Evolutionary conservation across 805 yeast genomes (phyloP).

Genomic region (Huiozyma sinensis): DNA sequence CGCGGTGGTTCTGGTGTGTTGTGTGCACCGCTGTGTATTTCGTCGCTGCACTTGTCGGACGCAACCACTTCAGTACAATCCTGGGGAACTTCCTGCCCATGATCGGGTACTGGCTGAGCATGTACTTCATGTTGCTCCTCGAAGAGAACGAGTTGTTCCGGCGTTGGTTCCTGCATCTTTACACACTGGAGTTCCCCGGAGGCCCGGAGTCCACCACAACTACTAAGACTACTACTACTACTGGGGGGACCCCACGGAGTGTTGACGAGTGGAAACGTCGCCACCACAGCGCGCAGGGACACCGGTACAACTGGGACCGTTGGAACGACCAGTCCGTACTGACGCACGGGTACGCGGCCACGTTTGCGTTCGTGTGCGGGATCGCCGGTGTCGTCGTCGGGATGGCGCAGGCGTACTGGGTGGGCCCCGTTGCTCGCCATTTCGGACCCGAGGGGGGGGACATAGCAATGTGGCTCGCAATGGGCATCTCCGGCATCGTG

Average conservation of each 20-base stretch:
- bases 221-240: not conserved
- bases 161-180: slow-evolving; percentile 33
- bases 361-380: slow-evolving; percentile 54
- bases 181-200: slow-evolving; percentile 34
- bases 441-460: slow-evolving; percentile 69
- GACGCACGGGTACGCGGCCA: slow-evolving; percentile 65
- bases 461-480: slow-evolving; percentile 68
- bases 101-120: slow-evolving; percentile 87
- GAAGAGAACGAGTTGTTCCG: slow-evolving; percentile 71
- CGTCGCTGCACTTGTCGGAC: slow-evolving; percentile 66
- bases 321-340: slow-evolving; percentile 57
- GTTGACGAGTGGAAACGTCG: not conserved
- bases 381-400: slow-evolving; percentile 77
- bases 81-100: slow-evolving; percentile 77
- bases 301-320: slow-evolving; percentile 57
- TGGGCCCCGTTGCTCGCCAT: slow-evolving; percentile 58
- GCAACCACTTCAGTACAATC: slow-evolving; percentile 59
- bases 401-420: slow-evolving; percentile 79
- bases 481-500: slow-evolving; percentile 55
- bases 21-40: slow-evolving; percentile 52
- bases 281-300: slow-evolving; percentile 6
- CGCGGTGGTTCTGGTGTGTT: slow-evolving; percentile 71
- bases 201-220: not conserved
- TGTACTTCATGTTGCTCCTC: slow-evolving; percentile 58
- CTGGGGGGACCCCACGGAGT: not conserved